Evolutionary conservation across 352 stramenopile species (phyloP), one percentile per base, ranked within the genome.

Genomic region (Pythium utonaiense): DNA sequence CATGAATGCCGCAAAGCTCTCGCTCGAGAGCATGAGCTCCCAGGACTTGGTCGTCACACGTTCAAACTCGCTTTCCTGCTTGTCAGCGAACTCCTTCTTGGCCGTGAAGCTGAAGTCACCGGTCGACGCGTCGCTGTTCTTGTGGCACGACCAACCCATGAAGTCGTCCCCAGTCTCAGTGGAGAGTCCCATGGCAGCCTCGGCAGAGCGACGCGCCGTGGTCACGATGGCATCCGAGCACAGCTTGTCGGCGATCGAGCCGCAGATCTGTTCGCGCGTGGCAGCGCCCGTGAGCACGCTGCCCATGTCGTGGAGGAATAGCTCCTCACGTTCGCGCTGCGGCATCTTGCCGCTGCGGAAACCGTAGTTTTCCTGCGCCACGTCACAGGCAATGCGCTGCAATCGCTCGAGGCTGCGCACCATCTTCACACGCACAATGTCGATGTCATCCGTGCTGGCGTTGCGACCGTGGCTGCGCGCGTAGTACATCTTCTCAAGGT

Each of bases 401-500:
- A 85, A 65, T 19, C 78, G 73, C 67, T 85, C 66, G 33, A 86
- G 66, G 38, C 69, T 70, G 25, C 80, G 73, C 57, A 84, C 54
- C 17, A 78, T 67, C 58, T 85, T 83, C 16, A 83, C 58, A 40
- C 78, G 80, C 52, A 67, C 65, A 27, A 83, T 73, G 16, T 67
- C 40, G 28, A 60, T 19, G 21, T 58, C 27, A 24, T n/a, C 21
- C 7, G 21, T 48, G 38, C 66, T 53, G 16, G 42, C 42, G 9
- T 40, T 56, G 42, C 57, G 42, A 19, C 78, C 76, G 55, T 82
- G 75, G 53, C 75, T 82, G 50, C 74, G 78, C 31, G 76, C 73
- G 68, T 83, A 88, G 73, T 88, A 88, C 58, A 86, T 78, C 49
- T 71, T 77, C 27, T 72, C 77, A 19, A 88, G 66, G 34, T 66